Percentiles rank a stretch among this genome's conserved stretches.
Conservation (phyloP, 352 stramenopile species). For the Phytopythium sindhum region DNA sequence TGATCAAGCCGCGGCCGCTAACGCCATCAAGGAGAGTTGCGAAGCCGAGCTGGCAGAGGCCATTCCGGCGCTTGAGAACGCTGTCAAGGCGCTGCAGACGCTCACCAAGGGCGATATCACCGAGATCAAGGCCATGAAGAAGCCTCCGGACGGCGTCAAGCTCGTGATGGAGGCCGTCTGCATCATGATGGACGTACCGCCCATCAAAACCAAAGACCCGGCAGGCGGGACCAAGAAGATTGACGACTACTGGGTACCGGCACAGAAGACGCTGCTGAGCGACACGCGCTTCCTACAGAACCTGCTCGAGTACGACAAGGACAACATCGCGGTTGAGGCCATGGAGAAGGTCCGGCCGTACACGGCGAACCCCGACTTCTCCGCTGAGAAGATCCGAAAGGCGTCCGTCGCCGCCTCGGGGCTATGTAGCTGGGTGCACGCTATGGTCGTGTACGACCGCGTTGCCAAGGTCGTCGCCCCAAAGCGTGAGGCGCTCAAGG, state of each 20-base stretch:
- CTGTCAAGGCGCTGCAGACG: constrained; percentile 89
- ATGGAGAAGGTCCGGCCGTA: constrained; percentile 90
- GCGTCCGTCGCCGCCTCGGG: constrained; percentile 92
- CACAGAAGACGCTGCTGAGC: constrained; percentile 91
- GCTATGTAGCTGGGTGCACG: constrained; percentile 94
- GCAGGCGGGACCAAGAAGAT: constrained; percentile 90
- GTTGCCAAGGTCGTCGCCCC: constrained; percentile 92
- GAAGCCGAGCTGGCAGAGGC: constrained; percentile 91
- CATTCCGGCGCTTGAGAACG: constrained; percentile 90
- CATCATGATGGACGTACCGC: constrained; percentile 93
- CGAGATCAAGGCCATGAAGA: constrained; percentile 97
- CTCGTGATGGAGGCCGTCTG: constrained; percentile 94
- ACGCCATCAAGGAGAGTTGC: constrained; percentile 89
- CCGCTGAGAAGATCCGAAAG: constrained; percentile 93
- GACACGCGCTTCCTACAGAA: constrained; percentile 93
- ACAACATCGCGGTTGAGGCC: constrained; percentile 91
- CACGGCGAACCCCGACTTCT: constrained; percentile 88
- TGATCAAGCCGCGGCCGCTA: constrained; percentile 84
- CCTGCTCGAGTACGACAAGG: constrained; percentile 94
- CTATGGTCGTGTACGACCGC: constrained; percentile 95
- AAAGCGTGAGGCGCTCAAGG: constrained; percentile 91
- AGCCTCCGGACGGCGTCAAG: constrained; percentile 92
- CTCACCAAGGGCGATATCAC: constrained; percentile 94
- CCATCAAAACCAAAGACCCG: constrained; percentile 91
- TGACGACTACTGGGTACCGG: constrained; percentile 93